Base-by-base conservation (phyloP, 2,329 filamentous ascomycete genomes). In the Blastomyces gilchristii region DNA sequence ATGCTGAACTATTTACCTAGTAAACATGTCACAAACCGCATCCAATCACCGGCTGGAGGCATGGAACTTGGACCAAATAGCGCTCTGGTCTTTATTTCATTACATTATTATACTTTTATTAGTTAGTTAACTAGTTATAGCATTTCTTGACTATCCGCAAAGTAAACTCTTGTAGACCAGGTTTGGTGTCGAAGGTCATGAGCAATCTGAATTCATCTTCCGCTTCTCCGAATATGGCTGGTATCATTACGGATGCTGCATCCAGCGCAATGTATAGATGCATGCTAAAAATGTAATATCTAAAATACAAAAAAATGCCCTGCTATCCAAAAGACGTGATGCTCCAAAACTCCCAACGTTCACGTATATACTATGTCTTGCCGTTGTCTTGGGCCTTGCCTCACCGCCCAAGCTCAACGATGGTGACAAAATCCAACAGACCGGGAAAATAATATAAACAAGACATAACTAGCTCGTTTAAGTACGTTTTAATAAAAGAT, bases 211-310 rank as follows among this genome's bases (percentile, higher is more conserved):
- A 37, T 37, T 37, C 31, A 54, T 34, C 9, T 16, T 54, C 28
- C 52, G 18, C 37, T 11, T 39, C 31, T 39, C 4, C 12, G 28
- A 12, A 22, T n/a, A 11, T 39, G 16, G 18, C 37, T 37, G n/a
- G 34, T 18, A 28, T 43, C 18, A 41, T 57, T 41, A 18, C 11
- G 11, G 37, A 14, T 25, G n/a, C n/a, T 41, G n/a, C 54, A 41
- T 57, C 9, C 8, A 57, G 18, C 8, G 34, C 9, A 41, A 11
- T 37, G 52, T 43, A 57, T 18, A 11, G 3, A 58, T 58, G 12
- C 37, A 58, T 58, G 11, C 18, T 43, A 58, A 58, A 43, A 56
- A 56, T 39, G 34, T 22, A 28, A 43, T 58, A 58, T 41, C 54
- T 58, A 58, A 43, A 58, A 58, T 58, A 43, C 54, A 43, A 25